Percentiles rank a stretch among this genome's conserved stretches.
Conservation (phyloP, 352 stramenopile species). For the Phytophthora podocarpi region DNA sequence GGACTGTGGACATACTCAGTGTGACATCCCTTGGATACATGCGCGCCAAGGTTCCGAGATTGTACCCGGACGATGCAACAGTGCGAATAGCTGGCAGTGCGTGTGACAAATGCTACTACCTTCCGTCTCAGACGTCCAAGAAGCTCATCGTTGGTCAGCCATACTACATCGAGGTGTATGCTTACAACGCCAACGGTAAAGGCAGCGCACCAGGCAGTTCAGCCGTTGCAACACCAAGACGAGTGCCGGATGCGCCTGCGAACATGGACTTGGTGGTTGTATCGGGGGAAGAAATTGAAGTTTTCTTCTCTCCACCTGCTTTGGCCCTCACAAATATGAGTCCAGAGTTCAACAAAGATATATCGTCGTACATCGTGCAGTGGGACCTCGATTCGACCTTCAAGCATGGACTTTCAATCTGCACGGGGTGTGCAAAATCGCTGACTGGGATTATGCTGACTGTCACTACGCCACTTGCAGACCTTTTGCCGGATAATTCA, state of each 20-base stretch:
- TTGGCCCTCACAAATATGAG: conserved; percentile 54
- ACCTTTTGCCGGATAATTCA: conserved; percentile 23
- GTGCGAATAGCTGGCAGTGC: conserved; percentile 46
- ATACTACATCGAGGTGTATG: conserved; percentile 90
- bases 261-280: conserved; percentile 86
- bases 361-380: conserved; percentile 90
- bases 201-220: conserved; percentile 44
- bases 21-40: conserved; percentile 51
- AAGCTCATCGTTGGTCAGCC: conserved; percentile 56
- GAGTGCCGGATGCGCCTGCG: conserved; percentile 87
- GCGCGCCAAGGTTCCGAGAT: conserved; percentile 57
- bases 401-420: conserved; percentile 67
- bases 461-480: conserved; percentile 25
- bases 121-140: conserved; percentile 58
- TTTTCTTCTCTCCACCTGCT: conserved; percentile 89
- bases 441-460: conserved; percentile 48
- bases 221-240: conserved; percentile 65
- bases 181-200: conserved; percentile 77
- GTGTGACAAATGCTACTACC: conserved; percentile 73
- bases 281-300: conserved; percentile 87
- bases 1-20: conserved; percentile 60
- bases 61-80: conserved; percentile 48
- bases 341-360: conserved; percentile 84
- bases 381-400: conserved; percentile 84
- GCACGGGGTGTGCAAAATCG: conserved; percentile 44